Percentiles rank a stretch among this genome's conserved stretches.
Conservation (phyloP, 2,329 filamentous ascomycete genomes). For the Emmonsia crescens region DNA sequence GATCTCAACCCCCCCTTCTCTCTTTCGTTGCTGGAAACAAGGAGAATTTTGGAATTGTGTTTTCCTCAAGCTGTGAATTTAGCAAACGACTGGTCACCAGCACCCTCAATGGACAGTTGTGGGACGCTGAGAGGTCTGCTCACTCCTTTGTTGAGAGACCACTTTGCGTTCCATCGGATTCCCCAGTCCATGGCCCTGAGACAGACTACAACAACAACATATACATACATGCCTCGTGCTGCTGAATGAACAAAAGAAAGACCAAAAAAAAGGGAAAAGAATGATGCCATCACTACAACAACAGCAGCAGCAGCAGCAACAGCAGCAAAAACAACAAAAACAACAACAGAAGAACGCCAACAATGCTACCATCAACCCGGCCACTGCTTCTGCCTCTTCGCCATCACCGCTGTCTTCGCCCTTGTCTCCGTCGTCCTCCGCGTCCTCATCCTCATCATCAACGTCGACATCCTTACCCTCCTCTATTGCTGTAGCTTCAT, state of each 20-base stretch:
- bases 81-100: not conserved
- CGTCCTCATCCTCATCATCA: conserved; percentile 18
- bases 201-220: not conserved
- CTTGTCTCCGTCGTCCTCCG: conserved; percentile 24
- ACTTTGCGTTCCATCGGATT: conserved; percentile 43
- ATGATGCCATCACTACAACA: conserved; percentile 13
- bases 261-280: not conserved
- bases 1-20: not conserved
- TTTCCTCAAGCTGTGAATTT: not conserved
- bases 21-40: not conserved
- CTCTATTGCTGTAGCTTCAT: not conserved
- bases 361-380: conserved; percentile 11
- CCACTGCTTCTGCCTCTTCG: conserved; percentile 22
- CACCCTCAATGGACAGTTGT: conserved; percentile 34
- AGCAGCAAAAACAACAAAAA: conserved; percentile 17
- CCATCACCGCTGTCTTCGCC: conserved; percentile 16
- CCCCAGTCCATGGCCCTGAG: conserved; percentile 28
- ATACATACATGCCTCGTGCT: not conserved
- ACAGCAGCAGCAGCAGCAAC: conserved; percentile 21
- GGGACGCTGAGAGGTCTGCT: conserved; percentile 42
- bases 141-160: conserved; percentile 39
- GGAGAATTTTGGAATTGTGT: not conserved
- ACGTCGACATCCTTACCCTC: conserved; percentile 15
- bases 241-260: not conserved
- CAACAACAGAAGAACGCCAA: conserved; percentile 21